Conservation (phyloP, 768 basidiomycete genomes). For the Psilocybe azurescens region DNA sequence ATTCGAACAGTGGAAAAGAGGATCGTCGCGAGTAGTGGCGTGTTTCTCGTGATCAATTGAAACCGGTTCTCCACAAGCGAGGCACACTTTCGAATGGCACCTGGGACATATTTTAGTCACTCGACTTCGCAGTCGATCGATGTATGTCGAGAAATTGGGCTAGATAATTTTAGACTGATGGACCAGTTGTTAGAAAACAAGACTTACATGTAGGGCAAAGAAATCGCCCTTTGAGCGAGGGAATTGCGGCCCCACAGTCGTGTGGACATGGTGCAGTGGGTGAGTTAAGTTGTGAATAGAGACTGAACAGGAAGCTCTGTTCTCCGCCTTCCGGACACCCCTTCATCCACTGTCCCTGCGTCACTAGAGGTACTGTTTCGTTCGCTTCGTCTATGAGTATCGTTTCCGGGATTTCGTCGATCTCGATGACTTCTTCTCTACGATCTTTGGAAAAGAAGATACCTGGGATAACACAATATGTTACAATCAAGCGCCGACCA, state of each 20-base stretch:
- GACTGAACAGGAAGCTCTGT: conserved; percentile 85
- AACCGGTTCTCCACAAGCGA: conserved; percentile 77
- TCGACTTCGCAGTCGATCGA: conserved; percentile 60
- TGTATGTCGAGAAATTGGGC: conserved; percentile 77
- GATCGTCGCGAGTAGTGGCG: conserved; percentile 52
- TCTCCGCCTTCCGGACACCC: conserved; percentile 95
- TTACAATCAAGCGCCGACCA: conserved; percentile 4
- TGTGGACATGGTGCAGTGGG: conserved; percentile 74
- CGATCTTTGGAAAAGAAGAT: conserved; percentile 97
- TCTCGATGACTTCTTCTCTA: conserved; percentile 89
- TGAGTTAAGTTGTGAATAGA: conserved; percentile 76
- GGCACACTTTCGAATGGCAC: conserved; percentile 68
- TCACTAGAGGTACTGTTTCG: conserved; percentile 69
- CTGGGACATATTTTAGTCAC: conserved; percentile 66
- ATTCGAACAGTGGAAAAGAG: conserved; percentile 88
- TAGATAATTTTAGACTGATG: conserved; percentile 33
- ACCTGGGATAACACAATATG: conserved; percentile 46
- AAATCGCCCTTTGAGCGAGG: conserved; percentile 77
- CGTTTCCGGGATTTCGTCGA: conserved; percentile 78
- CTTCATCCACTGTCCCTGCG: conserved; percentile 96
- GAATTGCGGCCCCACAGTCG: conserved; percentile 67
- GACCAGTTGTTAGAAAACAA: background rate
- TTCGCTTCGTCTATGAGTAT: conserved; percentile 44
- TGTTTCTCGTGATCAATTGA: conserved; percentile 43
- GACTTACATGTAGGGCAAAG: conserved; percentile 80